These are phyloP conservation scores for Phenoliferia sp. DNA, from an alignment of 1,284 basidiomycete genomes.

Conservation along the genomic window DNA sequence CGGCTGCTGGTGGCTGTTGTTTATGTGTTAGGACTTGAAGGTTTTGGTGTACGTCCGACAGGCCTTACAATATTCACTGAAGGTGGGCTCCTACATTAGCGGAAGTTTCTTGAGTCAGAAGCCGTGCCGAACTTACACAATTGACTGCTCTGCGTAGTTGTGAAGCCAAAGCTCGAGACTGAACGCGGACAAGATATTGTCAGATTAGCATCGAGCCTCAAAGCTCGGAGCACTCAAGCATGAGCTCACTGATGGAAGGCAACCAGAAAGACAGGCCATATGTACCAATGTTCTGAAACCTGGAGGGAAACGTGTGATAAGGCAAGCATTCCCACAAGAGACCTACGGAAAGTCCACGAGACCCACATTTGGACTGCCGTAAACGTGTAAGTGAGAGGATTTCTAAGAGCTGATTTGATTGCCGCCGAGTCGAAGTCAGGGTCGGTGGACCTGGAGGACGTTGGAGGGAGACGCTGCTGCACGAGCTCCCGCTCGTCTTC, in stretches of 20 bases:
- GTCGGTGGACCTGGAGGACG: conserved; percentile 19
- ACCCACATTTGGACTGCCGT: neutral
- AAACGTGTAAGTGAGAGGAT: conserved; percentile 22
- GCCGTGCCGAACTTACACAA: neutral
- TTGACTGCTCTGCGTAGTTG: neutral
- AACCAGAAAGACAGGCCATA: conserved; percentile 33
- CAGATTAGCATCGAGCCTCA: neutral
- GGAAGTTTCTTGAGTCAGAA: conserved; percentile 5
- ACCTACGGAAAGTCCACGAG: too few relatives aligned
- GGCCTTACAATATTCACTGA: neutral
- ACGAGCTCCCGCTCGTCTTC: conserved; percentile 30
- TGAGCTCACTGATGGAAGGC: conserved; percentile 19
- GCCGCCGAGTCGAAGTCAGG: conserved; percentile 24
- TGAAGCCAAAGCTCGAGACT: neutral
- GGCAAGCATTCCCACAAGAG: too few relatives aligned
- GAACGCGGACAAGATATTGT: neutral
- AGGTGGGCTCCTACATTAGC: conserved; percentile 20
- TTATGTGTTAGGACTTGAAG: neutral
- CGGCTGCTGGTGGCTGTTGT: neutral
- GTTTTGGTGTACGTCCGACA: neutral
- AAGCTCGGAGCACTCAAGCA: neutral
- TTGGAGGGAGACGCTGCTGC: conserved; percentile 29
- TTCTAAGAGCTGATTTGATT: conserved; percentile 20
- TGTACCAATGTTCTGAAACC: conserved; percentile 8
- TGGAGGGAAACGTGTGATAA: too few relatives aligned